Conservation (phyloP, 495 filamentous ascomycete genomes). For the Jackrogersella minutella region DNA sequence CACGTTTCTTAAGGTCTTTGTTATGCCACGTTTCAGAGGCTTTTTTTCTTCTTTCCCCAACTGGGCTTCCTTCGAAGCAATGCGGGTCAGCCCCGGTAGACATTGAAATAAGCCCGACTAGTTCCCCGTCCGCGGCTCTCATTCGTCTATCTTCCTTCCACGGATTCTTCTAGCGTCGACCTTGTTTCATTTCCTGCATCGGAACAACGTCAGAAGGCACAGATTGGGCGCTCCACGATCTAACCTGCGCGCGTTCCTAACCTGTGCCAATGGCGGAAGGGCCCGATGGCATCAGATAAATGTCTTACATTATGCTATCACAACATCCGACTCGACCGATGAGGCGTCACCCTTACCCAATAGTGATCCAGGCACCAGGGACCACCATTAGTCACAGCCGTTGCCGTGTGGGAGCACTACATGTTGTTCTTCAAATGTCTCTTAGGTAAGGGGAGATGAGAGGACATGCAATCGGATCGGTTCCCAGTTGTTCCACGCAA, state of each 20-base stretch:
- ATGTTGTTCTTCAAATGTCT: constrained; percentile 18
- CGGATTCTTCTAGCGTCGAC: constrained; percentile 36
- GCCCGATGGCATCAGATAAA: constrained; percentile 32
- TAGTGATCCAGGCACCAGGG: constrained; percentile 27
- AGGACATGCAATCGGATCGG: constrained; percentile 33
- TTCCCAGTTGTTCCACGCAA: constrained; percentile 37
- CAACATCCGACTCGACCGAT: constrained; percentile 37
- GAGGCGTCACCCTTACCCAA: constrained; percentile 18
- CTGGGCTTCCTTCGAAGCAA: constrained; percentile 11
- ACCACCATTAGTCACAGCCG: constrained; percentile 24
- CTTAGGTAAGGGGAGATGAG: constrained; percentile 20
- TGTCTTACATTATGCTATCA: constrained; percentile 35
- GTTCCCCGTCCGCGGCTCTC: constrained; percentile 22
- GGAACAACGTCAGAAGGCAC: constrained; percentile 22
- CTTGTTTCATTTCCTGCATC: constrained; percentile 39
- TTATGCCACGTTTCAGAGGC: constrained; percentile 43
- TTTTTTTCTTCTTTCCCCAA: constrained; percentile 20
- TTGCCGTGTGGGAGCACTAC: constrained; percentile 34
- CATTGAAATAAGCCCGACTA: constrained; percentile 31
- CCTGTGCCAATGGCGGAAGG: constrained; percentile 44
- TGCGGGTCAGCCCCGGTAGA: constrained; percentile 23
- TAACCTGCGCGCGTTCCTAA: constrained; percentile 28
- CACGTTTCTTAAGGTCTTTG: constrained; percentile 34
- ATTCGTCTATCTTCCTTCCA: constrained; percentile 31
- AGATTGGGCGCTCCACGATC: constrained; percentile 22